Base-by-base conservation (phyloP, 257 asterid genomes). In the Primulina huaijiensis region DNA sequence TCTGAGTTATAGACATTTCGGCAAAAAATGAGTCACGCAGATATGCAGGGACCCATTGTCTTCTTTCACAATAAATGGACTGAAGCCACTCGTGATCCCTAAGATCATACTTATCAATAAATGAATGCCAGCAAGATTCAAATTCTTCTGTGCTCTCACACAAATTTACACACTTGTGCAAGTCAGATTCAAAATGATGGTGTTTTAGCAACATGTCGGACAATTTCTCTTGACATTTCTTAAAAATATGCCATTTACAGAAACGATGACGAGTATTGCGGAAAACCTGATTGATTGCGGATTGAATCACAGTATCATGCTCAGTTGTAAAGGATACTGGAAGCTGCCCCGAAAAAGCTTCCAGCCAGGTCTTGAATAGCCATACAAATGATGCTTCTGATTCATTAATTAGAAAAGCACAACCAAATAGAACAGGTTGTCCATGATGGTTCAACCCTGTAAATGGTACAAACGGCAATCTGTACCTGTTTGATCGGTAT, bases 371-470 rank as follows among this genome's bases (percentile, higher is more conserved):
- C 35, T 86, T 84, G 76, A 94, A 94, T 38, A 94, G 80, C 99
- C 99, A 94, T 8, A 75, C 71, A 56, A 94, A 94, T 10, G 97
- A 91, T 19, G 99, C 78, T 77, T 91, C 99, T 12, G 97, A 89
- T 75, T 94, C 97, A 75, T 89, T 94, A 61, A 88, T 78, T 50
- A 94, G 79, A 70, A 94, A 89, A 67, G 97, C 97, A 82, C 97
- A 94, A 52, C 99, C 99, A 73, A 94, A 94, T 69, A 91, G 74
- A 64, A 94, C 89, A 16, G 99, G 97, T 50, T 89, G 99, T 10
- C 99, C 97, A 52, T 94, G 99, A 85, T 94, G 92, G 77, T 94
- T 94, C 79, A 94, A 80, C 56, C 99, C 99, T 4, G 97, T 94
- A 77, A 94, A 89, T 23, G 97, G 97, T 23, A 88, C 96, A 82